Evolutionary conservation across 148 eudicot genomes (phyloP).

Genomic region (Camellia japonica): DNA sequence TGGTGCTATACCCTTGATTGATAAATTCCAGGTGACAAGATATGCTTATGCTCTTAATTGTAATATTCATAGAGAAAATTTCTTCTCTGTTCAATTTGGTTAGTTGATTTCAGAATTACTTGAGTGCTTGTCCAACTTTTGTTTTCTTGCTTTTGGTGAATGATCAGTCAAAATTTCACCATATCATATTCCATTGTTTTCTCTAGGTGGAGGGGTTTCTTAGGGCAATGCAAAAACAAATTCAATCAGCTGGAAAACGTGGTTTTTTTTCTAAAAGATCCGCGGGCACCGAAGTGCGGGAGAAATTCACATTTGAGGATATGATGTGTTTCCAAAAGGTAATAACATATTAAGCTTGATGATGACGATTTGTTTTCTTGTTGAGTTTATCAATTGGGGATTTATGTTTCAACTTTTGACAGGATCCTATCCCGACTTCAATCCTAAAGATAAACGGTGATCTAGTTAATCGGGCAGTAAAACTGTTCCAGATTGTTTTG

Average conservation of each 20-base stretch:
- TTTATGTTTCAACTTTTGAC: constrained; percentile 26
- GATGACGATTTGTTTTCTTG: constrained; percentile 5
- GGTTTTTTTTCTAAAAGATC: constrained; percentile 82
- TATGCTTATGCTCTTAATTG: not conserved
- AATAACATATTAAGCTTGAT: constrained; percentile 13
- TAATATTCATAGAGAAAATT: not conserved
- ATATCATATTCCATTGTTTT: not conserved
- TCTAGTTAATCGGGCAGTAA: constrained; percentile 68
- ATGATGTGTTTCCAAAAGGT: constrained; percentile 98
- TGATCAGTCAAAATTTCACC: not conserved
- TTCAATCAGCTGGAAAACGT: constrained; percentile 76
- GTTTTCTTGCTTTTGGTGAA: constrained; percentile 4
- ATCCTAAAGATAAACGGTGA: constrained; percentile 78
- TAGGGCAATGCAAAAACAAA: constrained; percentile 94
- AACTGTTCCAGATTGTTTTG: constrained; percentile 75
- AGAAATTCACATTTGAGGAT: constrained; percentile 90
- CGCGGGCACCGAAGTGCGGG: constrained; percentile 59
- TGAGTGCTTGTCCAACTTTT: not conserved
- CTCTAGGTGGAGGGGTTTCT: constrained; percentile 89
- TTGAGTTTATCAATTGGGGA: constrained; percentile 3
- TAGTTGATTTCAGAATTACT: not conserved
- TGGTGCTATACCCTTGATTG: constrained; percentile 87
- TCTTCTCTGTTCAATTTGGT: not conserved
- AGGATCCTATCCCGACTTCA: constrained; percentile 98
- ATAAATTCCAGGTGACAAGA: constrained; percentile 79